Conservation (phyloP, 345 rosid species). For the Gynandropsis gynandra region DNA sequence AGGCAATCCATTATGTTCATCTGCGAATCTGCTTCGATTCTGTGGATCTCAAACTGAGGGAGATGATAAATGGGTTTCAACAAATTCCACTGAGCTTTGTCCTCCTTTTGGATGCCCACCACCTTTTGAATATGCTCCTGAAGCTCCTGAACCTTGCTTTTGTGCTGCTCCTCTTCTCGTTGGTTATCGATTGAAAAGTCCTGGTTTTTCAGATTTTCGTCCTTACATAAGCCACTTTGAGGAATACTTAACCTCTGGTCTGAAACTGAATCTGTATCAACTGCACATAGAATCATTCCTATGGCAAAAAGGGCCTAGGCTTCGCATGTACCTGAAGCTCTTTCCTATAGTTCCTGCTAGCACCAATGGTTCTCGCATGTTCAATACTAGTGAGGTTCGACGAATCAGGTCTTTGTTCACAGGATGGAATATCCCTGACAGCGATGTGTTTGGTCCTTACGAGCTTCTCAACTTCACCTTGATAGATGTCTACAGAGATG, state of each 20-base stretch:
- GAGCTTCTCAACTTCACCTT: slow-evolving; percentile 71
- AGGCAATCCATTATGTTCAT: slow-evolving; percentile 72
- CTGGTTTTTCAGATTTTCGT: slow-evolving; percentile 59
- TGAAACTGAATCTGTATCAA: slow-evolving; percentile 43
- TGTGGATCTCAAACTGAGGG: slow-evolving; percentile 39
- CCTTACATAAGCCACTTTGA: slow-evolving; percentile 41
- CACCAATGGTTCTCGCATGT: slow-evolving; percentile 29
- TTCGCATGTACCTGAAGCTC: slow-evolving; percentile 61
- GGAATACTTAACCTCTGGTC: slow-evolving; percentile 51
- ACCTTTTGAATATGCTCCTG: slow-evolving; percentile 47
- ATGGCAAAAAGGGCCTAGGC: slow-evolving; percentile 80
- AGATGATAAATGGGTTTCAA: slow-evolving; percentile 16
- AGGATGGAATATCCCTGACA: slow-evolving; percentile 62
- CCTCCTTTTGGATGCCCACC: slow-evolving; percentile 49
- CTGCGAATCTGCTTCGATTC: slow-evolving; percentile 27
- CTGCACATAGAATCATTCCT: slow-evolving; percentile 36
- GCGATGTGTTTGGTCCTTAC: slow-evolving; percentile 78
- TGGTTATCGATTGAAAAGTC: slow-evolving; percentile 89
- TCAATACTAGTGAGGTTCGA: slow-evolving; percentile 55
- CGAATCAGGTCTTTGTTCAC: slow-evolving; percentile 60
- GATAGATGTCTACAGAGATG: slow-evolving; percentile 48
- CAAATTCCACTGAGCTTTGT: slow-evolving; percentile 36
- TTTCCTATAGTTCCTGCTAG: slow-evolving; percentile 45
- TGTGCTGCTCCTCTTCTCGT: slow-evolving; percentile 76
- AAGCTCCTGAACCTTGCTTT: slow-evolving; percentile 43